These are phyloP conservation scores for Leccinum subgranulosum DNA, from an alignment of 768 basidiomycete species.

Conservation along the genomic window DNA sequence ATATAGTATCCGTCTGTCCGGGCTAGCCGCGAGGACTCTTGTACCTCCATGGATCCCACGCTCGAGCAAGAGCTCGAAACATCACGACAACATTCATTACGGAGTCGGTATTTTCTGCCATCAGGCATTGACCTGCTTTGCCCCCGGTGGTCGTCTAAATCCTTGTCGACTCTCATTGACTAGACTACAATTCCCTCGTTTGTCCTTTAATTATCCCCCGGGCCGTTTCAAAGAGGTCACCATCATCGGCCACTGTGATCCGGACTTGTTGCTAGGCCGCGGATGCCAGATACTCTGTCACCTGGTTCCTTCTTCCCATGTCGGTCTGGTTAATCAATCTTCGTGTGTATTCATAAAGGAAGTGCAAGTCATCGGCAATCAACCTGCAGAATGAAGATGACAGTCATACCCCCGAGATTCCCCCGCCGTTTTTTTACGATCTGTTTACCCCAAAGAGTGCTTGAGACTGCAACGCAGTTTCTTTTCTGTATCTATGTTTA, in stretches of 20 bases:
- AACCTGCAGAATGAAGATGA: background rate
- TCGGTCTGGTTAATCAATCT: background rate
- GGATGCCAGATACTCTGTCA: conserved; percentile 1
- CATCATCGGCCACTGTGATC: background rate
- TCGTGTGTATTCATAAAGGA: background rate
- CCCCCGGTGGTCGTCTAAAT: background rate
- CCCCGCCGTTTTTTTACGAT: background rate
- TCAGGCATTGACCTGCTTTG: background rate
- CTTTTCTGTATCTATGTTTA: background rate
- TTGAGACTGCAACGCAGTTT: background rate
- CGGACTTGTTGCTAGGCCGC: background rate
- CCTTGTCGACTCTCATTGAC: background rate
- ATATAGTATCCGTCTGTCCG: background rate
- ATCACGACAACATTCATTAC: background rate
- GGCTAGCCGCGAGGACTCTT: background rate
- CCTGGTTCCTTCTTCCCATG: background rate
- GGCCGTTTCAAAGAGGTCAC: background rate
- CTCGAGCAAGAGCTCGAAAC: background rate
- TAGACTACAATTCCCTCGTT: background rate
- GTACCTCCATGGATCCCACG: background rate
- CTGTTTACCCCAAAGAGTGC: background rate
- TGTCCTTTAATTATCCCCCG: background rate
- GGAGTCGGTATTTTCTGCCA: too few relatives aligned
- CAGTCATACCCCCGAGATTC: background rate
- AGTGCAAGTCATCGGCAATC: background rate